Evolutionary conservation across 495 filamentous ascomycete species (phyloP).

Genomic region (Talaromyces adpressus): DNA sequence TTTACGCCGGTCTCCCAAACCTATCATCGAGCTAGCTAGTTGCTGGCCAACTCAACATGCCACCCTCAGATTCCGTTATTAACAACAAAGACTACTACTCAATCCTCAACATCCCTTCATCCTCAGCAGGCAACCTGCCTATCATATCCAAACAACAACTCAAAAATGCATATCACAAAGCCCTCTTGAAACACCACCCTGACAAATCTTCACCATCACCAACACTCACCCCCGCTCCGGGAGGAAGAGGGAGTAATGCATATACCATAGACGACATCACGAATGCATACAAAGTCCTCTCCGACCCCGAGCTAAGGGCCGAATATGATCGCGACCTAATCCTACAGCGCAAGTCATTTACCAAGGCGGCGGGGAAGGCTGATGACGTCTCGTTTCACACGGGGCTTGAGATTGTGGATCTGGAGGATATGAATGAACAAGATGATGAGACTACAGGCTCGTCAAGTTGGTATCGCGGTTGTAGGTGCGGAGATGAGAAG

Average conservation of each 20-base stretch:
- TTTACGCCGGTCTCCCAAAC: neutral
- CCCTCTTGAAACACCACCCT: slow-evolving; percentile 73
- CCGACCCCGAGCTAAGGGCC: slow-evolving; percentile 44
- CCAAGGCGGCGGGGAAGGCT: slow-evolving; percentile 17
- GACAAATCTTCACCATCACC: slow-evolving; percentile 81
- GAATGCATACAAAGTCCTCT: slow-evolving; percentile 64
- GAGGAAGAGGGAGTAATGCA: slow-evolving; percentile 66
- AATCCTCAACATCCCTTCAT: slow-evolving; percentile 43
- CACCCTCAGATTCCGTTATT: neutral
- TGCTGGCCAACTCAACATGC: neutral
- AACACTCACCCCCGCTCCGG: slow-evolving; percentile 64
- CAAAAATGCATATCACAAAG: slow-evolving; percentile 71
- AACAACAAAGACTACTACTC: slow-evolving; percentile 34
- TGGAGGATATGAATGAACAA: slow-evolving; percentile 56
- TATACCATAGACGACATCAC: slow-evolving; percentile 72
- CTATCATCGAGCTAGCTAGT: neutral
- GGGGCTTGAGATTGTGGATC: slow-evolving; percentile 72
- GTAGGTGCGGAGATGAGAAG: slow-evolving; percentile 72
- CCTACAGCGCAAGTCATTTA: slow-evolving; percentile 18
- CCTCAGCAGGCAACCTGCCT: slow-evolving; percentile 7
- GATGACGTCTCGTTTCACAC: slow-evolving; percentile 45
- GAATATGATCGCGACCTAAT: slow-evolving; percentile 60
- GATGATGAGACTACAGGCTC: neutral
- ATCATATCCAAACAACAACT: slow-evolving; percentile 40
- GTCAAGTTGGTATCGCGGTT: slow-evolving; percentile 56